phyloP scores from a whole-genome alignment of 1,139 yeast genomes.

The Suzukiozyma palmioleophila region DNA sequence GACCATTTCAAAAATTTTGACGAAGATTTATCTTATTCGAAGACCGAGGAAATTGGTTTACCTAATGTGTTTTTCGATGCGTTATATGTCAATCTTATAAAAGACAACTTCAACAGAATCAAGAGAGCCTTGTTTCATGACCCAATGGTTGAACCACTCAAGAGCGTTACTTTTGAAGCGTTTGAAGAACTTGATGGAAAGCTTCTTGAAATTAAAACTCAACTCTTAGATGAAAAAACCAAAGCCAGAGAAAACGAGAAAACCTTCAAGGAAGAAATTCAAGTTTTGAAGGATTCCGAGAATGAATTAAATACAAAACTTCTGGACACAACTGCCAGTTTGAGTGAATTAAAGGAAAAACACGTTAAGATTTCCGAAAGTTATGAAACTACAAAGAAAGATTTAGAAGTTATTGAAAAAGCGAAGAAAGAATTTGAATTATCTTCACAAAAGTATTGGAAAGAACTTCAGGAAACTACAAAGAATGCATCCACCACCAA shows the following conservation, averaged over 20 bases:
- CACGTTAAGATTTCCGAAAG: slow-evolving; percentile 21
- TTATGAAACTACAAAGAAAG: slow-evolving; percentile 33
- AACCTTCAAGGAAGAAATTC: slow-evolving; percentile 26
- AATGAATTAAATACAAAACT: slow-evolving; percentile 12
- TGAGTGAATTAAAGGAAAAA: slow-evolving; percentile 22
- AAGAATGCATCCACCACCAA: slow-evolving; percentile 19
- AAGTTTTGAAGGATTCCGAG: slow-evolving; percentile 16
- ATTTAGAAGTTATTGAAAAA: slow-evolving; percentile 25
- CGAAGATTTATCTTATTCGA: slow-evolving; percentile 52
- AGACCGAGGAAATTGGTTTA: slow-evolving; percentile 43
- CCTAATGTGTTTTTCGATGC: slow-evolving; percentile 77
- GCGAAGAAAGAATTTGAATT: slow-evolving; percentile 30
- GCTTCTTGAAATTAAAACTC: slow-evolving; percentile 21
- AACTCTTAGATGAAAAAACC: slow-evolving; percentile 22
- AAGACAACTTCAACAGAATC: slow-evolving; percentile 67
- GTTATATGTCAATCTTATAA: slow-evolving; percentile 59
- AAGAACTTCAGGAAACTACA: slow-evolving; percentile 27
- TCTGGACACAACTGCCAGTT: slow-evolving; percentile 8
- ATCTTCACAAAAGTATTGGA: slow-evolving; percentile 22
- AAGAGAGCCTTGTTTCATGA: slow-evolving; percentile 68
- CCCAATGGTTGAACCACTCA: slow-evolving; percentile 68
- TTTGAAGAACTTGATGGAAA: slow-evolving; percentile 59
- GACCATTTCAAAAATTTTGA: slow-evolving; percentile 54
- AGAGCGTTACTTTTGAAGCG: slow-evolving; percentile 62
- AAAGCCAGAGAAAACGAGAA: slow-evolving; percentile 20